Evolutionary conservation across 805 yeast species (phyloP).

Genomic region (Kodamaea nitidulidarum): DNA sequence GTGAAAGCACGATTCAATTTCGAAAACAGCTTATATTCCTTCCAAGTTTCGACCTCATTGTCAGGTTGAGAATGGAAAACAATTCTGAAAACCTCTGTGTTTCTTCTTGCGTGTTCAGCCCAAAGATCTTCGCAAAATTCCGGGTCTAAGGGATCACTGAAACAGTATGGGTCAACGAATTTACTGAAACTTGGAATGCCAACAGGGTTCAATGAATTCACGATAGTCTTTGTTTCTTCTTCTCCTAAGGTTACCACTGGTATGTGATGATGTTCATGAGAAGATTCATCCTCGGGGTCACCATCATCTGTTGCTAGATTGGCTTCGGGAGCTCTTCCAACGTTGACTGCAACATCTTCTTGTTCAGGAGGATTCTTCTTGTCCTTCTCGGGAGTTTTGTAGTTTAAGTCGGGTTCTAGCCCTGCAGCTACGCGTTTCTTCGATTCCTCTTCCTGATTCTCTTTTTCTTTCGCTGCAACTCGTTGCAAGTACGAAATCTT

Average conservation of each 20-base stretch:
- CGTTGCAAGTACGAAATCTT: constrained; percentile 68
- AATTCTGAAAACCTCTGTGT: constrained; percentile 74
- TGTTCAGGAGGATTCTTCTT: constrained; percentile 6
- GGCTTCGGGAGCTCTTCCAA: constrained; percentile 4
- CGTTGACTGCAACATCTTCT: constrained; percentile 5
- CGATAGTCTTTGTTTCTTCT: constrained; percentile 36
- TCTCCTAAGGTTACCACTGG: constrained; percentile 45
- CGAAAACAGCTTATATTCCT: constrained; percentile 72
- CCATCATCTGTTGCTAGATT: constrained; percentile 1
- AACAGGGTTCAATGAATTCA: constrained; percentile 38
- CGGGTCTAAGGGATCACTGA: constrained; percentile 82
- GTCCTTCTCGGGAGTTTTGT: neutral
- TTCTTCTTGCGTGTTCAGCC: constrained; percentile 77
- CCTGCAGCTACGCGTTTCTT: constrained; percentile 36
- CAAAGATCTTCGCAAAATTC: constrained; percentile 82
- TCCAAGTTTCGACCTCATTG: constrained; percentile 85
- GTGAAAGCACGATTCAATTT: constrained; percentile 57
- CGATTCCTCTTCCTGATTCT: constrained; percentile 36
- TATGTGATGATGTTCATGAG: constrained; percentile 14
- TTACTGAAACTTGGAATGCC: constrained; percentile 31
- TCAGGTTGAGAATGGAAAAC: constrained; percentile 96
- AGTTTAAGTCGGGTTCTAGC: constrained; percentile 13
- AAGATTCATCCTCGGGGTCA: constrained; percentile 5
- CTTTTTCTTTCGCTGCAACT: constrained; percentile 50
- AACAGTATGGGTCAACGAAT: constrained; percentile 81